phyloP scores from a whole-genome alignment of 2,329 filamentous ascomycete genomes.

The Diaporthe ilicicola region DNA sequence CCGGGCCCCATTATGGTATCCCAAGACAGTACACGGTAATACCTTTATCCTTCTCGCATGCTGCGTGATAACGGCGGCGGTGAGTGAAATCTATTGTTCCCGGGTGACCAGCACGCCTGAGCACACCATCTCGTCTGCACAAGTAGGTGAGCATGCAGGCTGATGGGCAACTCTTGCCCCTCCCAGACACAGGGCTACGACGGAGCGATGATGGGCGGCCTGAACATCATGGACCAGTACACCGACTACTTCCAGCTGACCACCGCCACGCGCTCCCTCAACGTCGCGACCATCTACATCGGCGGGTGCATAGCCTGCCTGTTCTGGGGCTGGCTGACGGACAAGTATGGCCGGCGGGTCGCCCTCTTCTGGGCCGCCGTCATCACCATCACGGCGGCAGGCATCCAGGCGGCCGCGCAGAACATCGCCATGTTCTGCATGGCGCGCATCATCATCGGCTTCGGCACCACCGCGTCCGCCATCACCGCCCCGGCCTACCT shows the following conservation, averaged over 20 bases:
- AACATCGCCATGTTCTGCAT: conserved; percentile 61
- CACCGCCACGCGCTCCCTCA: conserved; percentile 60
- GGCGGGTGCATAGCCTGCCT: conserved; percentile 56
- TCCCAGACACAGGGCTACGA: conserved; percentile 29
- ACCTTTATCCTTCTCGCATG: conserved; percentile 20
- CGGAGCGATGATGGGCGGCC: conserved; percentile 41
- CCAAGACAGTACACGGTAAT: conserved; percentile 4
- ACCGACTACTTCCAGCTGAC: conserved; percentile 63
- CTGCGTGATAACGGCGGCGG: conserved; percentile 24
- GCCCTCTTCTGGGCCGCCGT: conserved; percentile 51
- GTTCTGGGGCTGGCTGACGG: conserved; percentile 51
- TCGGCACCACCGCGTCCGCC: conserved; percentile 52
- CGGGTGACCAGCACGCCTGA: neutral
- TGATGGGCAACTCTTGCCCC: neutral
- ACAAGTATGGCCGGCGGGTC: conserved; percentile 51
- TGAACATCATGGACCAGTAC: conserved; percentile 67
- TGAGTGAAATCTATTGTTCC: neutral
- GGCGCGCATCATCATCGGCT: conserved; percentile 55
- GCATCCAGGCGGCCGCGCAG: conserved; percentile 57
- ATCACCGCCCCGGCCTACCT: conserved; percentile 57
- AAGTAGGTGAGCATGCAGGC: neutral
- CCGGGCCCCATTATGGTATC: conserved; percentile 1
- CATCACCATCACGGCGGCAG: conserved; percentile 53
- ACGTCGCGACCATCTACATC: conserved; percentile 62
- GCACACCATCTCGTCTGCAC: neutral